Evolutionary conservation across 179 eudicot species (phyloP).

Genomic region (Sideroxylon spinosum): DNA sequence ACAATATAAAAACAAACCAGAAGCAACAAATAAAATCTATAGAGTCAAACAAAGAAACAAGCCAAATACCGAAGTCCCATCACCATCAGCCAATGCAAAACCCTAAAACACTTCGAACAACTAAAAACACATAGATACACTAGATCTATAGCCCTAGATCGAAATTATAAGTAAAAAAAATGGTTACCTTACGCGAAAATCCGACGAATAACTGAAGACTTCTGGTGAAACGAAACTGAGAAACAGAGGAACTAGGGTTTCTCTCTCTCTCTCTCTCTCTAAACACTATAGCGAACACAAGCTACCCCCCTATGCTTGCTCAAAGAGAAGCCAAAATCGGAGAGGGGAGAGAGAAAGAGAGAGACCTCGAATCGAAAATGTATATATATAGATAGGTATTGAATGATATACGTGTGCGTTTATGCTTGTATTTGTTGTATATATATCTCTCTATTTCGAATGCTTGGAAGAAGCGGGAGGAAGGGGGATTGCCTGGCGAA

Average conservation of each 20-base stretch:
- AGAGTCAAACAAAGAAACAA: background rate
- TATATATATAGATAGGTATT: background rate
- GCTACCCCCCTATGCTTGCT: background rate
- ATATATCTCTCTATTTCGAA: conserved; percentile 19
- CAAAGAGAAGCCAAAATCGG: background rate
- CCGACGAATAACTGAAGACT: background rate
- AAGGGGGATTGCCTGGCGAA: background rate
- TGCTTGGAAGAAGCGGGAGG: conserved; percentile 46
- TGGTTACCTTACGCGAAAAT: background rate
- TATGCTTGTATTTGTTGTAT: too few species aligned
- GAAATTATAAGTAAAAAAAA: background rate
- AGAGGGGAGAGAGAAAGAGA: background rate
- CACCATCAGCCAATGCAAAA: conserved; percentile 5
- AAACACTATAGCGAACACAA: background rate
- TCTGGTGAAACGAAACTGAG: background rate
- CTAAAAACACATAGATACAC: background rate
- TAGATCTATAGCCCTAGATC: background rate
- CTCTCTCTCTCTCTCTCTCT: background rate
- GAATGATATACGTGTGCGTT: background rate
- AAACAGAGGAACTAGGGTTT: conserved; percentile 14
- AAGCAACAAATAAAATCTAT: background rate
- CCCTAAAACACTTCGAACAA: conserved; percentile 12
- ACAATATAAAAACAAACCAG: background rate
- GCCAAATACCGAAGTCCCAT: background rate
- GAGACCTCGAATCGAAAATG: background rate